Evolutionary conservation across 176 grass and related monocot species (phyloP), one percentile per base, ranked within the genome.

Genomic region (Phoenix dactylifera): DNA sequence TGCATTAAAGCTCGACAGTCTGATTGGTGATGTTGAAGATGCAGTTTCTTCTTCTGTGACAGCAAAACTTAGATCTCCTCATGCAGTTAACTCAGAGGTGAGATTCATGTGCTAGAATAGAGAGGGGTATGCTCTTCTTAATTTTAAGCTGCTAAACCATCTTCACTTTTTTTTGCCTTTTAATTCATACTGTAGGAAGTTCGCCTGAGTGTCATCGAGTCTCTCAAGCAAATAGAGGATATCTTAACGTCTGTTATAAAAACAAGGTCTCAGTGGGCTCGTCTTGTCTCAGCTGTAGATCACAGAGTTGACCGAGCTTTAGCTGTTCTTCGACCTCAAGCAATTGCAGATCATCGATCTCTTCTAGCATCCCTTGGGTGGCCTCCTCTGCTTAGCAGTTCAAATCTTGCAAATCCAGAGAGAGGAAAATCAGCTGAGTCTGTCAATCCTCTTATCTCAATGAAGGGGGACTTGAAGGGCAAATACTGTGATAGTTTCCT

Each of bases 401-500:
- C 93, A 66, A 83, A 81, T n/a, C 70, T 73, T 68, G 54, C 32
- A 59, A 86, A 81, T 83, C 55, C 56, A 58, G 69, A 77, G 70
- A 68, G 73, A 2, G 57, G 63, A 39, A 79, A 79, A 72, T 63
- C 62, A 22, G 25, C 70, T n/a, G 76, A 89, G 24, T 59, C 83
- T 67, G 80, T 70, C 22, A 98, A 98, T 52, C 87, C 88, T 16
- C 83, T 98, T 58, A 77, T 97, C 74, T 83, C 79, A 60, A 84
- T 98, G 78, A 64, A 69, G 49, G 84, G 88, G 59, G 82, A 81
- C 50, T 53, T 98, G 59, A 86, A 83, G 72, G 78, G 51, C 24
- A 92, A 89, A 69, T 98, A 92, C 74, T 86, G 81, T 49, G 81
- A 98, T 61, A 92, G 81, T 74, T 98, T 92, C 71, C 74, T 92